Percentiles rank a stretch among this genome's conserved stretches.
These are phyloP conservation scores for Pterocarpus macrocarpus DNA, from an alignment of 306 rosid genomes.

Conservation along the genomic window DNA sequence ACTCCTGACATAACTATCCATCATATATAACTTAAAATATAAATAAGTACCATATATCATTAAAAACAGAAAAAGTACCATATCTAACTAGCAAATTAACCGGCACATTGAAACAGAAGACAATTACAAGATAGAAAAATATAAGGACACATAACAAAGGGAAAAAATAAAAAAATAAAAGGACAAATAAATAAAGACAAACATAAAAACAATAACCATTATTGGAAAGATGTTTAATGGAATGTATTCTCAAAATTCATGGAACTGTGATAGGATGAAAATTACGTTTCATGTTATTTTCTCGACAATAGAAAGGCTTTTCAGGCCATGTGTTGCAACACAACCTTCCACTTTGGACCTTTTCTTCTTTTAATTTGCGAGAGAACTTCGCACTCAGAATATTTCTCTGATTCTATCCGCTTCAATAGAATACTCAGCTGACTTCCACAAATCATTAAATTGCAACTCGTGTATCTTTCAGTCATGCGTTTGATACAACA, in stretches of 20 bases:
- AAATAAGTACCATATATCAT: too few species aligned
- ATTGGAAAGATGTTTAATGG: background rate
- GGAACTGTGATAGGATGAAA: constrained; percentile 12
- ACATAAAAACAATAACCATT: background rate
- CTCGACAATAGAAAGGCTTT: background rate
- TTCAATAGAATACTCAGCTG: background rate
- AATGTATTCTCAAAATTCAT: background rate
- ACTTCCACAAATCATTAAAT: background rate
- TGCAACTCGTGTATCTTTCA: background rate
- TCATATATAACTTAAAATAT: too few species aligned
- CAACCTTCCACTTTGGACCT: background rate
- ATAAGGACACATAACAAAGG: background rate
- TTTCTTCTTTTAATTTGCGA: background rate
- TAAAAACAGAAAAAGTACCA: too few species aligned
- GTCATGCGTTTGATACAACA: background rate
- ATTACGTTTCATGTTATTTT: constrained; percentile 4
- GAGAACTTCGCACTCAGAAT: background rate
- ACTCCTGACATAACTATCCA: too few species aligned
- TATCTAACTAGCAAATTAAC: too few species aligned
- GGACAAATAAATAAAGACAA: background rate
- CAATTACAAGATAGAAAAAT: too few species aligned
- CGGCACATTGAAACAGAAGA: too few species aligned
- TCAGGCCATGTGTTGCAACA: background rate
- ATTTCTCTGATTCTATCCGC: background rate
- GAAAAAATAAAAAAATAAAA: background rate